Evolutionary conservation across 1,284 basidiomycete species (phyloP).

Genomic region (Volvariella volvacea): DNA sequence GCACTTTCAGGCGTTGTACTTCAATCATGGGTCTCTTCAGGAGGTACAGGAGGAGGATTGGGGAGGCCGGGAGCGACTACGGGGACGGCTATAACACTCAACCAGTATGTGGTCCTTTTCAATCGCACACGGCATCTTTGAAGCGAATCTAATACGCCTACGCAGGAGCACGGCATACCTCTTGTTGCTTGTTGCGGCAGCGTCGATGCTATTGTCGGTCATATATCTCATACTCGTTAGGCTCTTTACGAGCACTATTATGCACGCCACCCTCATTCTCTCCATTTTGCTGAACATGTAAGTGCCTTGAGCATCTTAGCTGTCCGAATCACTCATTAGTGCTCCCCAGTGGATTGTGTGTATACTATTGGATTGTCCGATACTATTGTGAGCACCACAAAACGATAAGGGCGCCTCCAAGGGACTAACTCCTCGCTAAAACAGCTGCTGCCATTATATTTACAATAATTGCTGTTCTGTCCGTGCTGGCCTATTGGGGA

Average conservation of each 20-base stretch:
- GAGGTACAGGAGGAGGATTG: conserved; percentile 62
- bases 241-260: conserved; percentile 71
- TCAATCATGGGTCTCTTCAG: conserved; percentile 52
- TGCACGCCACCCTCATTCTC: conserved; percentile 74
- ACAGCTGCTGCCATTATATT: conserved; percentile 73
- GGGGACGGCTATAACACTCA: conserved; percentile 50
- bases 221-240: conserved; percentile 71
- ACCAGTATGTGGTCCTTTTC: conserved; percentile 36
- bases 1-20: conserved; percentile 63
- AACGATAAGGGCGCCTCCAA: not conserved
- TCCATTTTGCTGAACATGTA: conserved; percentile 71
- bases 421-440: not conserved
- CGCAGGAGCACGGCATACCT: conserved; percentile 57
- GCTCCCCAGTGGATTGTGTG: conserved; percentile 45
- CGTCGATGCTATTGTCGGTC: conserved; percentile 53
- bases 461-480: conserved; percentile 61
- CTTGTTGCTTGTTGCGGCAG: conserved; percentile 56
- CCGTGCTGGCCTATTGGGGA: conserved; percentile 60
- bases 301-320: conserved; percentile 15
- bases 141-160: not conserved
- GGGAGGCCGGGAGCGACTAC: conserved; percentile 41
- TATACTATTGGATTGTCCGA: conserved; percentile 75
- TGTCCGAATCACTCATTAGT: conserved; percentile 5
- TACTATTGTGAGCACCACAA: conserved; percentile 64
- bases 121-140: not conserved